Percentiles rank a stretch among this genome's conserved stretches.
Conservation (phyloP, 2,329 filamentous ascomycete species). For the Colletotrichum orbiculare region DNA sequence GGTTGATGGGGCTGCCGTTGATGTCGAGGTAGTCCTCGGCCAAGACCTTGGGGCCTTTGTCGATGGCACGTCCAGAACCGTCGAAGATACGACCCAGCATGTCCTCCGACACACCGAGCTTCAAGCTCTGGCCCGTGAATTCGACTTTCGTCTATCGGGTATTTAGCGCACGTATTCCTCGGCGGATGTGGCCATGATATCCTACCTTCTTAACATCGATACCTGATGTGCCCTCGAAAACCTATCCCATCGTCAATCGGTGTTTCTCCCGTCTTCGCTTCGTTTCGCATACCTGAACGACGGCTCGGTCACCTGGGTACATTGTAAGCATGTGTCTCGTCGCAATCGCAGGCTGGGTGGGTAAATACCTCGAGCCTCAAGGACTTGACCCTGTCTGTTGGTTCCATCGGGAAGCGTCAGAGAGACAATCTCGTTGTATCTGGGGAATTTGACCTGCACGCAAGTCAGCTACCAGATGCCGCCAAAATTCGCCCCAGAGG, state of each 20-base stretch:
- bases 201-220: conserved; percentile 98
- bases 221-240: conserved; percentile 96
- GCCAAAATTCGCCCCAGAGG: conserved; percentile 24
- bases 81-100: conserved; percentile 99
- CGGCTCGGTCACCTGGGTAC: conserved; percentile 82
- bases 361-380: conserved; percentile 90
- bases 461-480: conserved; percentile 9
- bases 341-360: conserved; percentile 34
- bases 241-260: conserved; percentile 63
- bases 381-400: conserved; percentile 91
- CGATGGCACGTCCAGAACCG: conserved; percentile 96
- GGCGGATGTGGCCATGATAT: conserved; percentile 26
- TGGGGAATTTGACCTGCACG: conserved; percentile 90
- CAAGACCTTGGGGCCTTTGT: conserved; percentile 98
- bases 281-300: conserved; percentile 81
- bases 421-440: conserved; percentile 97
- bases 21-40: conserved; percentile 99
- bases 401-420: conserved; percentile 96
- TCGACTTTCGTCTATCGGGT: conserved; percentile 88
- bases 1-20: conserved; percentile 98
- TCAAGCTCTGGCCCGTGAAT: conserved; percentile 96
- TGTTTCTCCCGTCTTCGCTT: conserved; percentile 19
- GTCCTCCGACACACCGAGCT: conserved; percentile 98
- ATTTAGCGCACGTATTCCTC: conserved; percentile 27
- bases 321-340: conserved; percentile 38